Base-by-base conservation (phyloP, 371 early-diverging fungal genomes). In the Mortierella polycephala region DNA sequence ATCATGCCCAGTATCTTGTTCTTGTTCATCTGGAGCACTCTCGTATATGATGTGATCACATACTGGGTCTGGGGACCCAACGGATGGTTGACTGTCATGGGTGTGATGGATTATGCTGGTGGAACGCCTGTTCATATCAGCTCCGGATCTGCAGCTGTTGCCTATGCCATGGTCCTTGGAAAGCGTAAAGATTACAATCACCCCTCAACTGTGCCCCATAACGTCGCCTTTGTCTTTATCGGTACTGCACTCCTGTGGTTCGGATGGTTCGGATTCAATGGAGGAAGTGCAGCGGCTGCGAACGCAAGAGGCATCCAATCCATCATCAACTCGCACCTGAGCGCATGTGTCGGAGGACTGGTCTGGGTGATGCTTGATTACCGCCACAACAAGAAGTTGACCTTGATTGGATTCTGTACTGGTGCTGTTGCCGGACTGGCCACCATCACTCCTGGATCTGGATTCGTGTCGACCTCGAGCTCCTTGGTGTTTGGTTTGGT, bases 391-490 rank as follows among this genome's bases (percentile, higher is more conserved):
- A 71, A 72, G 70, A 91, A 91, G 82, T 83, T 91, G 70, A 91
- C 94, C 7, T 88, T 90, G 60, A 87, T 96, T 23, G 95, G 94
- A 21, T 89, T 93, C 69, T 95, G 95, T 84, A 90, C 92, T 7
- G 96, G 96, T 41, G 95, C 91, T 12, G 92, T 98, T 30, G 91
- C 96, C 16, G 98, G 96, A 9, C 83, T 97, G 23, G 97, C 96
- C 1, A 91, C 93, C 7, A 95, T 97, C 67, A 97, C 98, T 0
- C 98, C 98, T 20, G 96, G 88, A 8, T 87, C 95, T 9, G 98
- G 98, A 8, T 97, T 85, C 71, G 95, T 96, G n/a, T 89, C 91
- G 7, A 92, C 94, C 21, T 90, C 89, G 71, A 88, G 94, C 52
- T 87, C 95, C 12, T 85, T 95, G 18, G 87, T 93, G 13, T 92